These are phyloP conservation scores for Mycena citricolor DNA, from an alignment of 1,284 basidiomycete species.

Conservation along the genomic window DNA sequence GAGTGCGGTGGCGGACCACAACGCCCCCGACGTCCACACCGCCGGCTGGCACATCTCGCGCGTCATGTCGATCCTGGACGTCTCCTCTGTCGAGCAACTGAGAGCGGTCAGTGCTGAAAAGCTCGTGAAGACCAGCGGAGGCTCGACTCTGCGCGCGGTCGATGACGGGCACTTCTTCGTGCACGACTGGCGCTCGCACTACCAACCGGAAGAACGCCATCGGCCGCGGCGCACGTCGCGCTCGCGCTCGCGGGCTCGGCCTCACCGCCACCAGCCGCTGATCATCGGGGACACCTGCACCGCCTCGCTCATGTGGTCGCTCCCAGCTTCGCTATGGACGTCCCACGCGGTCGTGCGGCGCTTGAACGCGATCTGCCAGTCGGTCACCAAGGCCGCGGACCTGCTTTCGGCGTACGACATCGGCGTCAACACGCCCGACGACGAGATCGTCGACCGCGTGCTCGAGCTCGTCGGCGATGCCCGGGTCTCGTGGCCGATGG, in stretches of 20 bases:
- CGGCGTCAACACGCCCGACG: constrained; percentile 49
- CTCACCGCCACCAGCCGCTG: constrained; percentile 49
- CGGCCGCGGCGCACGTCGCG: constrained; percentile 21
- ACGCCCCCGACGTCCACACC: constrained; percentile 53
- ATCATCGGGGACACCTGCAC: constrained; percentile 72
- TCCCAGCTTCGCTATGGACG: constrained; percentile 60
- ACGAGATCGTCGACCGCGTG: constrained; percentile 64
- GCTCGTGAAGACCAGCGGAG: constrained; percentile 44
- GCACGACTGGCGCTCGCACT: constrained; percentile 53
- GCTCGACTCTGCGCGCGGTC: constrained; percentile 50
- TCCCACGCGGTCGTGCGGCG: constrained; percentile 58
- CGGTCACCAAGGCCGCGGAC: constrained; percentile 55
- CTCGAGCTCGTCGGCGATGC: constrained; percentile 72
- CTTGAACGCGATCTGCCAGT: constrained; percentile 70
- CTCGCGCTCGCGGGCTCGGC: constrained; percentile 15
- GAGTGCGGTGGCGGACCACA: constrained; percentile 60
- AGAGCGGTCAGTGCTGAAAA: constrained; percentile 54
- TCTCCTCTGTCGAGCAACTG: constrained; percentile 58
- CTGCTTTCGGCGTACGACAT: constrained; percentile 73
- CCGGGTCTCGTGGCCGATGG: constrained; percentile 71
- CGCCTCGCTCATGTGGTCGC: constrained; percentile 63
- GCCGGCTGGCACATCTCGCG: constrained; percentile 69
- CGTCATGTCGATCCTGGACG: constrained; percentile 52
- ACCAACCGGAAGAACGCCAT: constrained; percentile 41
- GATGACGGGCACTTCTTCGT: constrained; percentile 71